A percentile compares a stretch with the other conserved stretches of the same genome.
phyloP scores from a whole-genome alignment of 2,329 filamentous ascomycete species.

The Daldinia eschscholtzii region DNA sequence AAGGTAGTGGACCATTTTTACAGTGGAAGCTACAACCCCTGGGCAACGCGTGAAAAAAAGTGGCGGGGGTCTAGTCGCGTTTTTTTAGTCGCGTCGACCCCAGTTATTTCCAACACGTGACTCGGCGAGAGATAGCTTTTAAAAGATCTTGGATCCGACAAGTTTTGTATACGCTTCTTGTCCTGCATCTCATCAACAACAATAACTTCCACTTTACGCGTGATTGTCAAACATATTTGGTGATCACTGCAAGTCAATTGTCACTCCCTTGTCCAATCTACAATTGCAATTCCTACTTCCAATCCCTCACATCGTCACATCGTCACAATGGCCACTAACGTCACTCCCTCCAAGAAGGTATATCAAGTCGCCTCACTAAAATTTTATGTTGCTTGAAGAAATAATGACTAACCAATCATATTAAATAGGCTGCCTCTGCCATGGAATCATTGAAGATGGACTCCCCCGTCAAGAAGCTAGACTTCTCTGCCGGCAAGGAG shows the following conservation, averaged over 20 bases:
- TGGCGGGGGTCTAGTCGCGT: slow-evolving; percentile 47
- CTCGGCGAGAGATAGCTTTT: slow-evolving; percentile 47
- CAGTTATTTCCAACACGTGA: slow-evolving; percentile 47
- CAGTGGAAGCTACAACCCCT: slow-evolving; percentile 5
- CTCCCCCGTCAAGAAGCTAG: slow-evolving; percentile 89
- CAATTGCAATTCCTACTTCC: slow-evolving; percentile 42
- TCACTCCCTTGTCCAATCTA: slow-evolving; percentile 24
- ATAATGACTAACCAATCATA: slow-evolving; percentile 44
- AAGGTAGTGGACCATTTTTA: no score
- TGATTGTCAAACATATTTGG: slow-evolving; percentile 36
- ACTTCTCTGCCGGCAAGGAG: slow-evolving; percentile 85
- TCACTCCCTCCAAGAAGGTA: slow-evolving; percentile 72
- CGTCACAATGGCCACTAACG: slow-evolving; percentile 78
- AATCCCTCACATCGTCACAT: slow-evolving; percentile 10
- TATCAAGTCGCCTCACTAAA: slow-evolving; percentile 50
- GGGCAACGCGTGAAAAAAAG: slow-evolving; percentile 33
- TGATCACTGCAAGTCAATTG: slow-evolving; percentile 26
- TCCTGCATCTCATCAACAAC: slow-evolving; percentile 45
- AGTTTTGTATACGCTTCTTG: slow-evolving; percentile 41
- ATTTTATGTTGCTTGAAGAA: slow-evolving; percentile 8
- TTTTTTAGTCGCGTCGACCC: slow-evolving; percentile 36
- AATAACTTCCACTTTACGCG: slow-evolving; percentile 43
- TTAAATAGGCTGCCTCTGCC: slow-evolving; percentile 80
- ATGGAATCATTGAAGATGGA: slow-evolving; percentile 94
- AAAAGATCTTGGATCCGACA: slow-evolving; percentile 45